Conservation (phyloP, 1,284 basidiomycete species). For the Irpex sp. region DNA sequence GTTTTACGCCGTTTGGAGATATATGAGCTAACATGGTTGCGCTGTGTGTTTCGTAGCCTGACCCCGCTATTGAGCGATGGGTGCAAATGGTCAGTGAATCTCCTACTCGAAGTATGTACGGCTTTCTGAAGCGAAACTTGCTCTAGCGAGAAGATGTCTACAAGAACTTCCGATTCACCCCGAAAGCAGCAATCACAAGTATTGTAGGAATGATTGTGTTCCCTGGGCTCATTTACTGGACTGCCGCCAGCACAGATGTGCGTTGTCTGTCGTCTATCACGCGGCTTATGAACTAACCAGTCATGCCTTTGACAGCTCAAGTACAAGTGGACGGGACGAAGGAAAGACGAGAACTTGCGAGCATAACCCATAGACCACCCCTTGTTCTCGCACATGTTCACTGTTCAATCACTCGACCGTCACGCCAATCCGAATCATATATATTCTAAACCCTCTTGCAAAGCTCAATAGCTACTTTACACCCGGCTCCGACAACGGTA, state of each 20-base stretch:
- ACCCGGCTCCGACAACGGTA: slow-evolving; percentile 82
- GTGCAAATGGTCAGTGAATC: slow-evolving; percentile 58
- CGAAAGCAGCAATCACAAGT: slow-evolving; percentile 49
- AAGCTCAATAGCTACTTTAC: slow-evolving; percentile 86
- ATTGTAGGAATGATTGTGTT: slow-evolving; percentile 46
- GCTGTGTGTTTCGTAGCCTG: slow-evolving; percentile 40
- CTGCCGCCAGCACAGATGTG: slow-evolving; percentile 30
- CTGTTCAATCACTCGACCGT: slow-evolving; percentile 6
- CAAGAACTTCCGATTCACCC: slow-evolving; percentile 77
- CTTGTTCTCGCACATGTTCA: not conserved
- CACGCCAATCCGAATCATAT: not conserved
- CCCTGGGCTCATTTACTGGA: slow-evolving; percentile 42
- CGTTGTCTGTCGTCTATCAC: slow-evolving; percentile 13
- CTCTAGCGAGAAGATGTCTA: slow-evolving; percentile 78
- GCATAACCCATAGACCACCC: slow-evolving; percentile 8
- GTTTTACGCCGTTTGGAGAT: not conserved
- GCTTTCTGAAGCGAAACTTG: slow-evolving; percentile 2
- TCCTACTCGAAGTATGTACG: not conserved
- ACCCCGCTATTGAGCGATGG: slow-evolving; percentile 82
- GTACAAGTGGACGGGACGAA: slow-evolving; percentile 35
- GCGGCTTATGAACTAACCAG: not conserved
- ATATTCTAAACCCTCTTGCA: slow-evolving; percentile 70
- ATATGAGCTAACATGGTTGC: not conserved
- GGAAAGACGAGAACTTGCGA: slow-evolving; percentile 33
- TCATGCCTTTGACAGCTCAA: slow-evolving; percentile 24